Percentiles rank a stretch among this genome's conserved stretches.
Conservation (phyloP, 306 rosid genomes). For the Acacia crassicarpa region DNA sequence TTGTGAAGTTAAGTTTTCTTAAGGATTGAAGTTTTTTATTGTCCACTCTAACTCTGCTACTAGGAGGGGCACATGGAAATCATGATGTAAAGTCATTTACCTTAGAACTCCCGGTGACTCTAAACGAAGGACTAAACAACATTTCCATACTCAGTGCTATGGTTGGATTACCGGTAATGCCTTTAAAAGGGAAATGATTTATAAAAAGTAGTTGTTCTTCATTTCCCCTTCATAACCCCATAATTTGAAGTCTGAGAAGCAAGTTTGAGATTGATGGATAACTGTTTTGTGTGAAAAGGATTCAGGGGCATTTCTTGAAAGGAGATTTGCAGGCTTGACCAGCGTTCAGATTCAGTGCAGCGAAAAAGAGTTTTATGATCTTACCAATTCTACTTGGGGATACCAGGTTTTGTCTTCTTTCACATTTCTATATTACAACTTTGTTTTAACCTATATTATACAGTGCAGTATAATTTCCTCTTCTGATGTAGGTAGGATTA, state of each 20-base stretch:
- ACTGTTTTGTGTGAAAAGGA: slow-evolving; percentile 44
- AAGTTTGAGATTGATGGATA: background rate
- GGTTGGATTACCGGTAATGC: slow-evolving; percentile 71
- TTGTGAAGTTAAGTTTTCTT: background rate
- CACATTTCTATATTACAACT: background rate
- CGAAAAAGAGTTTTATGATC: slow-evolving; percentile 39
- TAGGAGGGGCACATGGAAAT: slow-evolving; percentile 66
- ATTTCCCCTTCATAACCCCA: slow-evolving; percentile 4
- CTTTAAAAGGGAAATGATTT: background rate
- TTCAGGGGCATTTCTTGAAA: slow-evolving; percentile 78
- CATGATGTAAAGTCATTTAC: slow-evolving; percentile 43
- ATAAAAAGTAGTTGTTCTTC: background rate
- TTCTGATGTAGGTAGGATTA: slow-evolving; percentile 53
- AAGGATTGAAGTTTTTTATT: background rate
- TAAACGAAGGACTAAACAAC: slow-evolving; percentile 53
- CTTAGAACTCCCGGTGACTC: slow-evolving; percentile 43
- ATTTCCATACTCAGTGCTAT: slow-evolving; percentile 64
- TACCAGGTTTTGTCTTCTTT: slow-evolving; percentile 47
- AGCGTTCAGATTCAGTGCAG: slow-evolving; percentile 54
- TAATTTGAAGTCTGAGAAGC: background rate
- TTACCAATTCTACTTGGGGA: slow-evolving; percentile 61
- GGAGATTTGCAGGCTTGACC: slow-evolving; percentile 57
- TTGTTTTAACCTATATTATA: background rate
- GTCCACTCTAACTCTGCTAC: slow-evolving; percentile 12
- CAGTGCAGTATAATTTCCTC: background rate